A percentile compares a stretch with the other conserved stretches of the same genome.
Conservation (phyloP, 2,329 filamentous ascomycete species). For the Scytalidium sp. region DNA sequence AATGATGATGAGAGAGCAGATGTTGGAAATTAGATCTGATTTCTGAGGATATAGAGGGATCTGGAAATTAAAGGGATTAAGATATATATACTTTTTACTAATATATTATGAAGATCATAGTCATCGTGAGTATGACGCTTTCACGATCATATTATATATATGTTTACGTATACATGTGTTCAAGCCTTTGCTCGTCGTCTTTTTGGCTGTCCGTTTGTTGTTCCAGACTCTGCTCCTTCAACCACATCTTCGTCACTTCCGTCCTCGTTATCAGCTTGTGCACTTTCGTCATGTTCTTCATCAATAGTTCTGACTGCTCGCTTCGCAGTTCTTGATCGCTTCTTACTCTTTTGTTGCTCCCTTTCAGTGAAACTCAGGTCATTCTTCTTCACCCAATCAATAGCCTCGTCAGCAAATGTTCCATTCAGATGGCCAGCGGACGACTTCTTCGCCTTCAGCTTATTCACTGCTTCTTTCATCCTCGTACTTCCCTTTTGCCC, state of each 20-base stretch:
- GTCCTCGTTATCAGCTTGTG: slow-evolving; percentile 3
- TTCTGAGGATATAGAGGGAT: too few relatives aligned
- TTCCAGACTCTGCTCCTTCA: background rate
- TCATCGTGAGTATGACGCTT: background rate
- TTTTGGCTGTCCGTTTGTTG: background rate
- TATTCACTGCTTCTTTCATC: slow-evolving; percentile 72
- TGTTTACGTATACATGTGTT: too few relatives aligned
- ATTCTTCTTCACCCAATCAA: slow-evolving; percentile 27
- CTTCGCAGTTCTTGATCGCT: background rate
- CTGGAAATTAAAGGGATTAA: background rate
- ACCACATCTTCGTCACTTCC: background rate
- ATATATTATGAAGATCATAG: background rate
- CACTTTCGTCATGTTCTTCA: background rate
- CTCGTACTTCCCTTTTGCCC: slow-evolving; percentile 64
- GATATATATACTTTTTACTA: too few relatives aligned
- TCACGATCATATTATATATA: too few relatives aligned
- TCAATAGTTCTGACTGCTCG: background rate
- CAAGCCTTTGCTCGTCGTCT: background rate
- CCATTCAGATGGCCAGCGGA: slow-evolving; percentile 1
- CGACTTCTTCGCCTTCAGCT: slow-evolving; percentile 52
- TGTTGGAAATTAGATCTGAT: too few relatives aligned
- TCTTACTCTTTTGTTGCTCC: slow-evolving; percentile 10
- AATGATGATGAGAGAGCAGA: too few relatives aligned
- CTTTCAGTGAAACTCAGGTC: slow-evolving; percentile 25
- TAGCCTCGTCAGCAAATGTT: slow-evolving; percentile 28